Evolutionary conservation across 352 stramenopile species (phyloP), one percentile per base, ranked within the genome.

Genomic region (Globisporangium irregulare): DNA sequence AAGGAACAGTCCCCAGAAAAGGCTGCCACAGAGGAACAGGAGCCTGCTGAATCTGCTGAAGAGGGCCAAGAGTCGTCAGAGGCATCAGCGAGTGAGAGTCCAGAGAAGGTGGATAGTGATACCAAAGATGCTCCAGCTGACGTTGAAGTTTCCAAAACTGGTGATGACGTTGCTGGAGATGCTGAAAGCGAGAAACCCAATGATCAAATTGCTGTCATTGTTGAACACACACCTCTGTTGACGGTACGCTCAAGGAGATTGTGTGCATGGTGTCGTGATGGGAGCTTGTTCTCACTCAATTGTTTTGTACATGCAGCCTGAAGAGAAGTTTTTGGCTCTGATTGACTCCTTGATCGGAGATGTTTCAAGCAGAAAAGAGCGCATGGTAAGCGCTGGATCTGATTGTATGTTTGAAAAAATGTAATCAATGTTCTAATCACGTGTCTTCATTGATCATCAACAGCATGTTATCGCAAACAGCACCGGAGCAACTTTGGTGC

Each of bases 401-500:
- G 36, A 15, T 41, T 41, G 56, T 46, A 18, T 56, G 8, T 10
- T 57, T 61, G 51, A 41, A 27, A 15, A 7, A 22, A 10, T 15
- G 25, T 25, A 22, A 8, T 24, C 22, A 18, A 38, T 15, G 25
- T 18, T 59, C 54, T 43, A n/a, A 59, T n/a, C 22, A 41, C 46
- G 6, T 38, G 32, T 60, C 18, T 50, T 36, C 46, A 36, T 18
- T 41, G 14, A 38, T 14, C 50, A 84, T 41, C 5, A 38, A 14
- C 54, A 84, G 59, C 71, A 82, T 12, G 56, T 93, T 41, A 86
- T 93, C 1, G 81, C 81, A 0, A 91, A 90, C 70, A 92, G 79
- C 48, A 93, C 85, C 0, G 85, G 85, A 4, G 85, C 83, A 6
- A 87, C 80, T n/a, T 59, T 93, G 14, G 85, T 93, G 15, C 85